A percentile compares a stretch with the other conserved stretches of the same genome.
These are phyloP conservation scores for Leishmania aethiopica DNA, from an alignment of 208 protist genomes.

Conservation along the genomic window DNA sequence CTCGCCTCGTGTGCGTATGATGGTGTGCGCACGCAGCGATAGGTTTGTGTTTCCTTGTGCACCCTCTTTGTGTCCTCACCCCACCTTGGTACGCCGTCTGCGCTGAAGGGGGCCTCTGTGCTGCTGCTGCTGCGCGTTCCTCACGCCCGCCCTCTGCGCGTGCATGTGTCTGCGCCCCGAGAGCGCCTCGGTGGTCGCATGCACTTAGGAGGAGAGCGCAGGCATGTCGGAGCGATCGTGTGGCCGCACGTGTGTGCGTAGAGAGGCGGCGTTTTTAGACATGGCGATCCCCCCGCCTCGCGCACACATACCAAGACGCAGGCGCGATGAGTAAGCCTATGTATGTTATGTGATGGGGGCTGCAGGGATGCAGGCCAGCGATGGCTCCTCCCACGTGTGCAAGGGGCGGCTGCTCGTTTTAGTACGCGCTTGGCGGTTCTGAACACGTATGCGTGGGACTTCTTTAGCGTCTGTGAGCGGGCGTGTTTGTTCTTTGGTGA, in stretches of 20 bases:
- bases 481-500: slow-evolving; percentile 17
- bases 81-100: neutral
- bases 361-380: neutral
- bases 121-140: neutral
- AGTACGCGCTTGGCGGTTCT: neutral
- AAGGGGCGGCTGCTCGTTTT: neutral
- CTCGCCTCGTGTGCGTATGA: neutral
- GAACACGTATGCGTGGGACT: neutral
- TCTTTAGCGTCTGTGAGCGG: slow-evolving; percentile 1
- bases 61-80: neutral
- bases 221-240: neutral
- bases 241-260: neutral
- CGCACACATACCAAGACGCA: neutral
- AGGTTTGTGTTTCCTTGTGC: neutral
- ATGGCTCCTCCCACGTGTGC: neutral
- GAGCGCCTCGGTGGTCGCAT: neutral
- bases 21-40: neutral
- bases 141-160: neutral
- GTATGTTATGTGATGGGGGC: neutral
- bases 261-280: neutral
- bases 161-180: neutral
- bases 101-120: neutral
- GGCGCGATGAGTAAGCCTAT: neutral
- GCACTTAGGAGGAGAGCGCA: neutral
- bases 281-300: neutral